Conservation (phyloP, 768 basidiomycete species). For the Russula vinacea region DNA sequence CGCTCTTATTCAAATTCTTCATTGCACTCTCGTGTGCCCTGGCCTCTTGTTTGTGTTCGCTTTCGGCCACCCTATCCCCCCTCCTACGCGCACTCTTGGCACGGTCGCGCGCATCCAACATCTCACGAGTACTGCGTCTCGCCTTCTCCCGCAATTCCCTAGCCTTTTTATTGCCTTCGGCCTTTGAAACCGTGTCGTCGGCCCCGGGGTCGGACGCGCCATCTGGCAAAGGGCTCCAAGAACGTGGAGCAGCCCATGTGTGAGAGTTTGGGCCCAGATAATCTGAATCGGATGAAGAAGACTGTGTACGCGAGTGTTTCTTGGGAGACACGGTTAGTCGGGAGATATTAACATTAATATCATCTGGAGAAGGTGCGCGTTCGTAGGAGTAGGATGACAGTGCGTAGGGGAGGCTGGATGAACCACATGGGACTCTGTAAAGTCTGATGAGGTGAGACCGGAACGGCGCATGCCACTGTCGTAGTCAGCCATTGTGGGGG, state of each 20-base stretch:
- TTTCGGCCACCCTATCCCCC: background rate
- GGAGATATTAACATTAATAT: background rate
- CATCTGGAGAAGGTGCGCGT: background rate
- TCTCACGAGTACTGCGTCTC: background rate
- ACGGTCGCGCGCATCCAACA: background rate
- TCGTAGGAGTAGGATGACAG: background rate
- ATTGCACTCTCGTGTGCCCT: background rate
- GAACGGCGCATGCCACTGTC: background rate
- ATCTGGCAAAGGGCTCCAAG: background rate
- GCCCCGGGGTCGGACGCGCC: background rate
- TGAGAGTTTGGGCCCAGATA: background rate
- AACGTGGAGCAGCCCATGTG: background rate
- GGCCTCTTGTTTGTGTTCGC: background rate
- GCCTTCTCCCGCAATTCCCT: conserved; percentile 8
- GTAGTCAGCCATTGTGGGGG: background rate
- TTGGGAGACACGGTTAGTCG: background rate
- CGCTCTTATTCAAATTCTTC: background rate
- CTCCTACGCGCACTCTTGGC: conserved; percentile 6
- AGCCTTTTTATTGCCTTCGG: background rate
- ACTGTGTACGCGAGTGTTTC: background rate
- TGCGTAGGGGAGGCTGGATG: too few species aligned
- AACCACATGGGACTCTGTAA: background rate
- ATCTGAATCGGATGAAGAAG: background rate
- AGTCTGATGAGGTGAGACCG: background rate
- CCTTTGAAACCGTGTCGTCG: background rate